phyloP scores from a whole-genome alignment of 1,139 yeast species.

The Kazachstania sp. region DNA sequence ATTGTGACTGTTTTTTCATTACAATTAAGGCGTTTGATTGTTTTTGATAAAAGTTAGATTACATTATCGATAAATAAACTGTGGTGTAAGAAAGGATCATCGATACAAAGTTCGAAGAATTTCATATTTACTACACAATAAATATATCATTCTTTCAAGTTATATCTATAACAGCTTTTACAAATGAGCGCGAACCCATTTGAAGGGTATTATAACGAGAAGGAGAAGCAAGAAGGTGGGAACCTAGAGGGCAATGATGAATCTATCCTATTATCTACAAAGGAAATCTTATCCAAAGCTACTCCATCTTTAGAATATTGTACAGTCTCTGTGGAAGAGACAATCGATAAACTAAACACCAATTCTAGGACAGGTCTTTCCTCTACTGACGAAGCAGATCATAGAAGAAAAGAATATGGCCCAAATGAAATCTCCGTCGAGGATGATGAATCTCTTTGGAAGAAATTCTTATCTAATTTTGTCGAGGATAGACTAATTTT shows the following conservation, averaged over 20 bases:
- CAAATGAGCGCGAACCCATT: conserved; percentile 3
- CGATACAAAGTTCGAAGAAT: too few species aligned
- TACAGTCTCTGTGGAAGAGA: conserved; percentile 51
- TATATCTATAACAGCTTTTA: background rate
- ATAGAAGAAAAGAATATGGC: conserved; percentile 71
- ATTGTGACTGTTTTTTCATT: too few species aligned
- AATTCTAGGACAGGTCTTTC: conserved; percentile 51
- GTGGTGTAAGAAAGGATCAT: too few species aligned
- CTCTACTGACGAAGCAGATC: conserved; percentile 58
- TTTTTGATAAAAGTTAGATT: too few species aligned
- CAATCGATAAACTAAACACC: conserved; percentile 54
- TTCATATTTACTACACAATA: too few species aligned
- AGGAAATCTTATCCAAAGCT: conserved; percentile 25
- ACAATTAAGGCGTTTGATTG: too few species aligned
- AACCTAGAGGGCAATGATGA: conserved; percentile 3
- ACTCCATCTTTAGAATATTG: conserved; percentile 39
- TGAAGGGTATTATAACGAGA: background rate
- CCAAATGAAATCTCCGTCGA: conserved; percentile 23
- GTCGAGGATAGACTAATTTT: conserved; percentile 85
- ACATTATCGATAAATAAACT: too few species aligned
- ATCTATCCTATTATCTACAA: conserved; percentile 11
- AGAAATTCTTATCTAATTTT: conserved; percentile 69
- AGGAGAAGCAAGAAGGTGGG: conserved; percentile 27
- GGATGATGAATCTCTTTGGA: conserved; percentile 38
- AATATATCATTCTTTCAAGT: too few species aligned